phyloP scores from a whole-genome alignment of 2,329 filamentous ascomycete genomes.

The Xylariales sp. region DNA sequence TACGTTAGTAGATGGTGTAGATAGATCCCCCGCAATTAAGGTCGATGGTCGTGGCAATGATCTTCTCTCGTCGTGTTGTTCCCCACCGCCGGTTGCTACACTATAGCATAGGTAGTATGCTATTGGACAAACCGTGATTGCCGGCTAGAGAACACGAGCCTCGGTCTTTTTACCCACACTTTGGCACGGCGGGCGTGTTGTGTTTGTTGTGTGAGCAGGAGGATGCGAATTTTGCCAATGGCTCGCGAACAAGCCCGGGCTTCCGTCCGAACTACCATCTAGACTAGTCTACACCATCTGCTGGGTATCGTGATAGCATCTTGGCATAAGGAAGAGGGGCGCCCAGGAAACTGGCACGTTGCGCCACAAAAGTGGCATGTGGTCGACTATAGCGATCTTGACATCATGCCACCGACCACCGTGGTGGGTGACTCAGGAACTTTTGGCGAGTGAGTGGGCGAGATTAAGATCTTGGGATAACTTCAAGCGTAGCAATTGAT shows the following conservation, averaged over 20 bases:
- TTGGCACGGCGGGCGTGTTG: not conserved
- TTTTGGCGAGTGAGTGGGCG: not conserved
- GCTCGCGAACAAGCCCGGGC: not conserved
- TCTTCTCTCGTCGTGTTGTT: not conserved
- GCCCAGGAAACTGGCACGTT: conserved; percentile 7
- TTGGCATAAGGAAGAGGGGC: conserved; percentile 17
- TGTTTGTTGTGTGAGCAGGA: not conserved
- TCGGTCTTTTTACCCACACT: not conserved
- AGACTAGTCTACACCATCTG: not conserved
- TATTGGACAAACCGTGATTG: conserved; percentile 12
- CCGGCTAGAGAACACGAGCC: conserved; percentile 7
- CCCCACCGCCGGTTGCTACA: conserved; percentile 2
- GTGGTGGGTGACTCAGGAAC: not conserved
- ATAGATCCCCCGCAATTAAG: conserved; percentile 2
- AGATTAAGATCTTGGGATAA: not conserved
- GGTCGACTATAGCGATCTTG: not conserved
- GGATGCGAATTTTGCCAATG: not conserved
- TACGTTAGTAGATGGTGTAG: conserved; percentile 1
- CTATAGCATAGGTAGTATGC: not conserved
- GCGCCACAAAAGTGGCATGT: conserved; percentile 24
- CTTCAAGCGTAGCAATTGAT: conserved; percentile 3
- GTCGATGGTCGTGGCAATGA: not conserved
- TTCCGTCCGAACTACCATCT: not conserved
- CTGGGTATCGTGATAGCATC: conserved; percentile 17
- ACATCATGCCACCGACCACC: conserved; percentile 12